These are phyloP conservation scores for Boechera retrofracta DNA, from an alignment of 345 rosid species.

Conservation along the genomic window DNA sequence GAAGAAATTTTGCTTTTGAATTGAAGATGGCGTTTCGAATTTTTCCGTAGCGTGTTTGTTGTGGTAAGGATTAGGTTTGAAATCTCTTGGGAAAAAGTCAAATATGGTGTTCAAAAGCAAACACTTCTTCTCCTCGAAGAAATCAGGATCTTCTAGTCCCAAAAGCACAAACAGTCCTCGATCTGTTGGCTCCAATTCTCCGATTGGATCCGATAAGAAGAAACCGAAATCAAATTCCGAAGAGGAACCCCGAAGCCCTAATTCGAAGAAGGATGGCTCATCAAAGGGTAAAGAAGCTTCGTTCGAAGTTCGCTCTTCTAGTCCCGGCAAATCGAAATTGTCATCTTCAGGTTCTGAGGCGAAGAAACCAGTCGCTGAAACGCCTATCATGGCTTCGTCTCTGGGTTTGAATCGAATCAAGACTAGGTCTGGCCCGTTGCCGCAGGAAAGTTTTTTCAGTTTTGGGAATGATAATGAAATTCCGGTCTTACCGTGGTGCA, in stretches of 20 bases:
- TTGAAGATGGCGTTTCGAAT: background rate
- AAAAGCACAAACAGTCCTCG: slow-evolving; percentile 76
- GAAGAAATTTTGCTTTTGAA: slow-evolving; percentile 33
- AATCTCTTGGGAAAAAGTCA: background rate
- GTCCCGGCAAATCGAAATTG: slow-evolving; percentile 35
- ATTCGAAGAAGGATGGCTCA: slow-evolving; percentile 51
- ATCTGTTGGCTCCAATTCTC: slow-evolving; percentile 75
- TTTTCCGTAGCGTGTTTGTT: background rate
- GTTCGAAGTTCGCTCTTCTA: slow-evolving; percentile 11
- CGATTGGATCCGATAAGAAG: slow-evolving; percentile 73
- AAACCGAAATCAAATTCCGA: slow-evolving; percentile 62
- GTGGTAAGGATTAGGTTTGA: background rate
- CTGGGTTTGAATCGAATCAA: slow-evolving; percentile 76
- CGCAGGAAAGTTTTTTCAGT: slow-evolving; percentile 69
- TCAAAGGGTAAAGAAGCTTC: slow-evolving; percentile 43
- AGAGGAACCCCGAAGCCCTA: slow-evolving; percentile 41
- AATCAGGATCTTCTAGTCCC: slow-evolving; percentile 61
- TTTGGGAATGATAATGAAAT: slow-evolving; percentile 58
- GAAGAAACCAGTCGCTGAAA: slow-evolving; percentile 41
- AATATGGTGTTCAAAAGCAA: slow-evolving; percentile 84
- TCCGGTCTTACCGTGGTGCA: slow-evolving; percentile 12
- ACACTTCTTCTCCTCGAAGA: slow-evolving; percentile 73
- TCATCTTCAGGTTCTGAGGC: slow-evolving; percentile 38
- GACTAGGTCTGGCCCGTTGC: slow-evolving; percentile 86
- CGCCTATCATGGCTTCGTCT: slow-evolving; percentile 71